Base-by-base conservation (phyloP, 805 yeast genomes). In the Ogataea ganodermae region DNA sequence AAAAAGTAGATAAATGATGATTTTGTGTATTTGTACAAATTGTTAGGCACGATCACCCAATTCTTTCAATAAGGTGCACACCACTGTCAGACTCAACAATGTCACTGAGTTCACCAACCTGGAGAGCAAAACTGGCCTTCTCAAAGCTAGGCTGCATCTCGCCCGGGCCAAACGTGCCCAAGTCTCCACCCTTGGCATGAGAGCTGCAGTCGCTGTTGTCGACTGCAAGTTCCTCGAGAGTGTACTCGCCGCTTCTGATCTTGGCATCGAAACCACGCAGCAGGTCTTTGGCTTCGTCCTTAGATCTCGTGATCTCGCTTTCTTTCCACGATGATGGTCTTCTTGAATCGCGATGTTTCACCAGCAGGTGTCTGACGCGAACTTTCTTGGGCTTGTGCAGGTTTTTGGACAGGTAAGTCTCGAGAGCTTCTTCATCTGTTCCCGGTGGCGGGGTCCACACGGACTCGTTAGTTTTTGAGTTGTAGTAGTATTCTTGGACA, bases 81-180 rank as follows among this genome's bases (percentile, higher is more conserved):
- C 99, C 99, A 56, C 95, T 85, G 60, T 85, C 95, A 14, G 91
- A 81, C 68, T 90, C 97, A 13, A 94, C 86, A 22, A 90, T 79
- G 36, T 80, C 86, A 60, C 94, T 84, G 37, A 86, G 66, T 62
- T 91, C 94, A 17, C 96, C 96, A 17, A 89, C 83, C 54, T 87
- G 80, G 55, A 94, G 72, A 4, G 70, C 83, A 65, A 86, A 92
- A 1, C 96, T 84, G 2, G 94, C 96, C 50, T 83, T 83, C 67
- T 94, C 99, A 62, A 94, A 94, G 49, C 85, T 71, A 28, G 96
- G 96, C 67, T 94, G 98, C 99, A 94, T 94, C 58, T 85, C 90
- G 32, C 97, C 97, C 51, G 76, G 81, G 20, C 86, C 89, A 62
- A 94, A 94, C 61, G 71, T 81, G 0, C 99, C 98, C 58, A 94